phyloP scores from a whole-genome alignment of 306 rosid species.

The Dalbergia cultrata region DNA sequence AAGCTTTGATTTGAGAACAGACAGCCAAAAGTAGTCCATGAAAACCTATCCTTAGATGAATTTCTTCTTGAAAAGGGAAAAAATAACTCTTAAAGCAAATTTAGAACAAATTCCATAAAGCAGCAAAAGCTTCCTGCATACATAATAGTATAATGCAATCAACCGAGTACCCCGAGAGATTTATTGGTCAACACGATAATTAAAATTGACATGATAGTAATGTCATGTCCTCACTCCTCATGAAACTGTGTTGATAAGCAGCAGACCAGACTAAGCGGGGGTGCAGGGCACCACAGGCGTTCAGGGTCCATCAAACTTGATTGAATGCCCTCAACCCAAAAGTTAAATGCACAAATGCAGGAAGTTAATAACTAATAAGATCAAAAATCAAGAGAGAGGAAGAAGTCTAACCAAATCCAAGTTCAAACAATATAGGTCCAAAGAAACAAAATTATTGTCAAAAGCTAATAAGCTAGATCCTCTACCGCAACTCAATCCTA shows the following conservation, averaged over 20 bases:
- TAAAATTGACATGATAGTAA: not conserved
- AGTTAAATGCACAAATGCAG: not conserved
- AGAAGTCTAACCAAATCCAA: constrained; percentile 6
- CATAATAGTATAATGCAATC: not conserved
- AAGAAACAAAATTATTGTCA: constrained; percentile 33
- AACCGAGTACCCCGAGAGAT: not conserved
- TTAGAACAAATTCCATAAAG: not conserved
- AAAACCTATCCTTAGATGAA: too few species aligned
- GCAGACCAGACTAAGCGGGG: too few species aligned
- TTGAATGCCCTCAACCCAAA: not conserved
- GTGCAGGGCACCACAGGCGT: not conserved
- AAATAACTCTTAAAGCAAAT: not conserved
- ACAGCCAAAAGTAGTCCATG: too few species aligned
- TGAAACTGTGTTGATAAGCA: too few species aligned
- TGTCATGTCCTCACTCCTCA: too few species aligned
- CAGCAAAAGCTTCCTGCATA: constrained; percentile 15
- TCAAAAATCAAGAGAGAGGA: not conserved
- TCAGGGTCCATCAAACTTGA: not conserved
- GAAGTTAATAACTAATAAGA: not conserved
- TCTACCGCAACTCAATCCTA: constrained; percentile 33
- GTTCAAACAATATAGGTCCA: constrained; percentile 27
- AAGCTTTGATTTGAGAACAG: not conserved
- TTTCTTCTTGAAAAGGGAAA: too few species aligned
- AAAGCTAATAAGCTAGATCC: constrained; percentile 27
- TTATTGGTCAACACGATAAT: not conserved